Evolutionary conservation across 257 asterid species (phyloP), one percentile per base, ranked within the genome.

Genomic region (Henckelia pumila): DNA sequence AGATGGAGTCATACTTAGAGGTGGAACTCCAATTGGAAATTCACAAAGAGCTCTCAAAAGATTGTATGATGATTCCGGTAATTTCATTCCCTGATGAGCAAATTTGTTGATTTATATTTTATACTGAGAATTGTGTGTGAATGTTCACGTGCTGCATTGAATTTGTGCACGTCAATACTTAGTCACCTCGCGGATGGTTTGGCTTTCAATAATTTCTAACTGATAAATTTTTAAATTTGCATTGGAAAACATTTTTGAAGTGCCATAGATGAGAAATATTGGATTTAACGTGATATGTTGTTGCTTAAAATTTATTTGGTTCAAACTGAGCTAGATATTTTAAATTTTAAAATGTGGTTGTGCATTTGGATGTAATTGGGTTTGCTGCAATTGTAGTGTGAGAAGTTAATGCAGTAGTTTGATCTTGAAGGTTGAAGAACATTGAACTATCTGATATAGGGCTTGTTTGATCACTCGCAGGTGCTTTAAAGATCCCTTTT

Each of bases 1-100:
- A 28, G 88, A 83, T 68, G 92, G 92, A 24, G 92, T 83, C 64
- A 71, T 83, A 56, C 85, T 86, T 24, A 84, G 86, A 10, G 89
- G 89, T 30, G 61, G 71, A 21, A 76, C 49, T 56, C 92, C 89
- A 22, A 81, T 83, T 78, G 89, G 89, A 23, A 83, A 81, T 71
- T 86, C 92, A 14, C 77, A 77, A 7, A 63, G 56, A 29, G 89
- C 88, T 20, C 79, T 86, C 64, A 74, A 66, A 56, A 83, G 83
- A 78, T 70, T 83, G 63, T 86, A 72, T 69, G 70, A 81, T 67
- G 77, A 76, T 63, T 83, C 82, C 23, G 89, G 87, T 86, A 76
- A 33, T 55, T 33, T 35, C 2, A 25, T 52, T 33, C 29, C 3
- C 56, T 23, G 6, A 8, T 44, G 40, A 26, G 53, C 72, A 66